Base-by-base conservation (phyloP, 169 alveolate species). In the Condylostoma magnum region DNA sequence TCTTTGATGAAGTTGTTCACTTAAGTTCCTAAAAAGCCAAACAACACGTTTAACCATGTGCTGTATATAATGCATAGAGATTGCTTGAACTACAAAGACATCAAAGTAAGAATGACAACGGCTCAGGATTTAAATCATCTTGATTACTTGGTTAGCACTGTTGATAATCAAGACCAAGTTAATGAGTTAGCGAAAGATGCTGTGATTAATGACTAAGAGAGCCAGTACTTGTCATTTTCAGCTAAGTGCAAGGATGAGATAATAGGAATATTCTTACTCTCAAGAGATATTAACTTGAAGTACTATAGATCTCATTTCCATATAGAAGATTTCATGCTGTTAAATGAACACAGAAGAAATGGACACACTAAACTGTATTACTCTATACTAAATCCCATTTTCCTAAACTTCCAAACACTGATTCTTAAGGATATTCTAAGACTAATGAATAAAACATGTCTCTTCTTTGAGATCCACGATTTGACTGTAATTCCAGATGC, bases 11-110 rank as follows among this genome's bases (percentile, higher is more conserved):
- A 79, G 56, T 76, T 85, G 28, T 90, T 93, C 65, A 82, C 87
- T 3, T 60, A 79, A 57, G 90, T 83, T 36, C 65, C 66, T 12
- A 89, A 86, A 73, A 87, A 84, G 55, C 83, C 90, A 6, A 83
- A 82, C 52, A 83, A 89, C 38, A 84, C 95, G 3, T 90, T 89
- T 77, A 82, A 79, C 0, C 96, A 93, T 58, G 93, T 85, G 28
- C 85, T 93, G 22, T 93, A 86, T 70, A 82, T 90, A 6, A 83
- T 85, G 56, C 97, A 93, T 57, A 82, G 96, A 69, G 95, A 89
- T 69, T 65, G 91, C 30, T 77, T 93, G 20, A 68, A 80, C 56
- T 60, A 78, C 18, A 33, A 31, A 44, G 85, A 78, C 31, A 4
- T 78, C 10, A 18, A 44, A 31, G 77, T 82, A 12, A 69, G 81